Evolutionary conservation across 306 rosid species (phyloP).

Genomic region (Malus asiatica): DNA sequence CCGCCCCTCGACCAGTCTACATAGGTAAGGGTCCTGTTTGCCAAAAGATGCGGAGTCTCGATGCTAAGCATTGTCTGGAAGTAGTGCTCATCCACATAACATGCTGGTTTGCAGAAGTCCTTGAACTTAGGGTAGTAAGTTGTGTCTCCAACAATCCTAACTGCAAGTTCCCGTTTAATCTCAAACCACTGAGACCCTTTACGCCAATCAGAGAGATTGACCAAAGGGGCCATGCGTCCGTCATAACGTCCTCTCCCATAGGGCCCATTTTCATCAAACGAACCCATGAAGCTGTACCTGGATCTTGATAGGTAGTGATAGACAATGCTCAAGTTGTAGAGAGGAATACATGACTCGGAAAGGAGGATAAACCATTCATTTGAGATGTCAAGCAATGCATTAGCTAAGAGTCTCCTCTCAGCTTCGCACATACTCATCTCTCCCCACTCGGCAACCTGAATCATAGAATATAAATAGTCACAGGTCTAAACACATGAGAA

Average conservation of each 20-base stretch:
- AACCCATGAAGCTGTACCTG: conserved; percentile 77
- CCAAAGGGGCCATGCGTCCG: conserved; percentile 67
- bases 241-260: conserved; percentile 92
- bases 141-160: conserved; percentile 54
- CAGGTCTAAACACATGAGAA: not conserved
- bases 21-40: conserved; percentile 79
- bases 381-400: conserved; percentile 88
- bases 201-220: conserved; percentile 81
- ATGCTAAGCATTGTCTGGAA: conserved; percentile 88
- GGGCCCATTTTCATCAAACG: conserved; percentile 82
- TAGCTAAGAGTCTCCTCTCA: conserved; percentile 90
- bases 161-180: conserved; percentile 64
- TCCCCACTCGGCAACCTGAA: conserved; percentile 93
- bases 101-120: conserved; percentile 68
- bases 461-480: not conserved
- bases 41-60: conserved; percentile 61
- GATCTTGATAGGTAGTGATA: conserved; percentile 69
- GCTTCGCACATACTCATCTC: conserved; percentile 96
- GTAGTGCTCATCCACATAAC: conserved; percentile 98
- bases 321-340: conserved; percentile 67
- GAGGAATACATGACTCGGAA: conserved; percentile 94
- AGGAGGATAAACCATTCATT: conserved; percentile 94
- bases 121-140: conserved; percentile 63
- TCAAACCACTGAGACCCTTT: conserved; percentile 98
- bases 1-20: conserved; percentile 99